Conservation (phyloP, 371 early-diverging fungal species). For the Syncephalastrum sp. region DNA sequence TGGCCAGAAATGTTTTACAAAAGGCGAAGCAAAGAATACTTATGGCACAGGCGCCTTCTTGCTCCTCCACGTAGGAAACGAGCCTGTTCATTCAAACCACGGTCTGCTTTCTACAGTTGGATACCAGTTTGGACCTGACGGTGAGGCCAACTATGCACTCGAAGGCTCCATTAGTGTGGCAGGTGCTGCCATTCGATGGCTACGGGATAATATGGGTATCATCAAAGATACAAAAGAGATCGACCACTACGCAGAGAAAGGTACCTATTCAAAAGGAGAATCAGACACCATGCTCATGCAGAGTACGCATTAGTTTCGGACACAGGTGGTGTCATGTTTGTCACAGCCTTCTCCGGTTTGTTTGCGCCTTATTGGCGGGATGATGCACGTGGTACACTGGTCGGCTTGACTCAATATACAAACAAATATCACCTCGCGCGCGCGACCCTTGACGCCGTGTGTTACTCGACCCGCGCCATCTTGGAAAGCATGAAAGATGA, state of each 20-base stretch:
- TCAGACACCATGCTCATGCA: not conserved
- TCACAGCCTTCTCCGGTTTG: slow-evolving; percentile 92
- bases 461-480: slow-evolving; percentile 88
- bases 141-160: slow-evolving; percentile 80
- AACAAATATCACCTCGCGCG: slow-evolving; percentile 84
- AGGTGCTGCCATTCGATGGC: slow-evolving; percentile 92
- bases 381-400: slow-evolving; percentile 87
- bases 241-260: slow-evolving; percentile 37
- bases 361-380: slow-evolving; percentile 96
- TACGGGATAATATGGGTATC: slow-evolving; percentile 84
- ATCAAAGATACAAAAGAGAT: slow-evolving; percentile 75
- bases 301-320: slow-evolving; percentile 48
- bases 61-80: slow-evolving; percentile 90
- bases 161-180: slow-evolving; percentile 96
- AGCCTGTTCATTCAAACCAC: slow-evolving; percentile 73
- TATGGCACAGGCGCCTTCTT: slow-evolving; percentile 96
- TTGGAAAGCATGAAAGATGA: slow-evolving; percentile 85
- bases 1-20: slow-evolving; percentile 89
- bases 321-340: slow-evolving; percentile 92
- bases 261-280: slow-evolving; percentile 4
- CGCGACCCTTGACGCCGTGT: slow-evolving; percentile 88
- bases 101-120: slow-evolving; percentile 93
- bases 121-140: slow-evolving; percentile 82
- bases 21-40: slow-evolving; percentile 93
- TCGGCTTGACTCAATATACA: slow-evolving; percentile 89